phyloP scores from a whole-genome alignment of 2,329 filamentous ascomycete genomes.

The Calonectria hawksworthii region DNA sequence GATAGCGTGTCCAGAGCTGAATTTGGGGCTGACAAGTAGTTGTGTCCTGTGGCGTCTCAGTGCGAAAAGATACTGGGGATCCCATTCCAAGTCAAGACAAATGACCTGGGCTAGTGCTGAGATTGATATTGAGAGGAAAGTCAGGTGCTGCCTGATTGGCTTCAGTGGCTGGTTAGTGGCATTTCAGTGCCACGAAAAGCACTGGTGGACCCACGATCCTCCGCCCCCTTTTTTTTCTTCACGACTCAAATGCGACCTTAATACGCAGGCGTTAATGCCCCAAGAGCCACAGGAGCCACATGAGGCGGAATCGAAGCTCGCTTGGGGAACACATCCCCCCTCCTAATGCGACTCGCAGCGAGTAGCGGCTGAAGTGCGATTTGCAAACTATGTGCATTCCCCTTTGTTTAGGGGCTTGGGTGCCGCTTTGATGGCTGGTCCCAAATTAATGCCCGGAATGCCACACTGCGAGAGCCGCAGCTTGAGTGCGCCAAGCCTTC shows the following conservation, averaged over 20 bases:
- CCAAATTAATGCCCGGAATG: slow-evolving; percentile 3
- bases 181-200: slow-evolving; percentile 17
- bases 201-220: slow-evolving; percentile 25
- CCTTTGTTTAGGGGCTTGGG: not conserved
- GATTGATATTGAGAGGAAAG: not conserved
- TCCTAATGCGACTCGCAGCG: not conserved
- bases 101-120: not conserved
- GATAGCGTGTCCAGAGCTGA: slow-evolving; percentile 1
- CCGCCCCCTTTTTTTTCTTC: slow-evolving; percentile 20
- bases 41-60: not conserved
- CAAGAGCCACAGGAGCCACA: slow-evolving; percentile 6
- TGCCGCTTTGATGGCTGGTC: not conserved
- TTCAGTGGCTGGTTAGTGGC: not conserved
- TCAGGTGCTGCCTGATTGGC: slow-evolving; percentile 9
- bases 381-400: not conserved
- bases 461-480: not conserved
- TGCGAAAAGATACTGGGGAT: not conserved
- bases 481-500: not conserved
- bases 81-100: slow-evolving; percentile 22
- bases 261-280: not conserved
- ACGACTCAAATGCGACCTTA: slow-evolving; percentile 9
- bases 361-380: not conserved
- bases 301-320: not conserved
- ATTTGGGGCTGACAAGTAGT: slow-evolving; percentile 18
- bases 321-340: not conserved